Percentiles rank a stretch among this genome's conserved stretches.
phyloP scores from a whole-genome alignment of 305 asterid species.

The Ruellia speciosa region DNA sequence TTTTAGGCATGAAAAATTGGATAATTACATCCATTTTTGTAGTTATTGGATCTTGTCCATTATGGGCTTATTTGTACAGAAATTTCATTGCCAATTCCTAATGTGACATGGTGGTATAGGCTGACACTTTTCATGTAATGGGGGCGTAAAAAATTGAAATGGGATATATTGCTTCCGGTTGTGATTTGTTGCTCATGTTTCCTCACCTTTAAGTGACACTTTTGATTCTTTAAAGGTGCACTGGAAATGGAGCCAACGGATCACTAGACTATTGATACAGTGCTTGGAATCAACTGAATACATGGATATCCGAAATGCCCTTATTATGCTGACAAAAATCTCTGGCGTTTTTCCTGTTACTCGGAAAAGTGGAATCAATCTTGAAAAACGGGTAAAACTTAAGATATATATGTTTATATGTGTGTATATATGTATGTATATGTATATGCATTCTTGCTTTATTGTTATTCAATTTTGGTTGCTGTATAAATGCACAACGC shows the following conservation, averaged over 20 bases:
- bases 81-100: too few species aligned
- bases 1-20: too few species aligned
- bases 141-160: not conserved
- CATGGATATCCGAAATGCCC: slow-evolving; percentile 97
- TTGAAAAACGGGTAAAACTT: slow-evolving; percentile 82
- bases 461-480: slow-evolving; percentile 13
- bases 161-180: slow-evolving; percentile 14
- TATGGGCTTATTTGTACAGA: too few species aligned
- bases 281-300: slow-evolving; percentile 93
- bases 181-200: slow-evolving; percentile 3
- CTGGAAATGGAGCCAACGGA: slow-evolving; percentile 99
- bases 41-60: too few species aligned
- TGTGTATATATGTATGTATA: not conserved
- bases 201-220: slow-evolving; percentile 3
- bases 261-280: slow-evolving; percentile 86
- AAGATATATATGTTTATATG: too few species aligned
- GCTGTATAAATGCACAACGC: slow-evolving; percentile 6
- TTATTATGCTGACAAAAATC: slow-evolving; percentile 81
- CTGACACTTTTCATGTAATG: too few species aligned
- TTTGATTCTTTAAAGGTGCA: slow-evolving; percentile 59
- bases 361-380: slow-evolving; percentile 94
- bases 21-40: too few species aligned
- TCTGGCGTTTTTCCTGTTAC: slow-evolving; percentile 92
- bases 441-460: slow-evolving; percentile 12
- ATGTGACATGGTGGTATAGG: too few species aligned